A percentile compares a stretch with the other conserved stretches of the same genome.
phyloP scores from a whole-genome alignment of 805 yeast species.

The Debaryomyces tyrocola region DNA sequence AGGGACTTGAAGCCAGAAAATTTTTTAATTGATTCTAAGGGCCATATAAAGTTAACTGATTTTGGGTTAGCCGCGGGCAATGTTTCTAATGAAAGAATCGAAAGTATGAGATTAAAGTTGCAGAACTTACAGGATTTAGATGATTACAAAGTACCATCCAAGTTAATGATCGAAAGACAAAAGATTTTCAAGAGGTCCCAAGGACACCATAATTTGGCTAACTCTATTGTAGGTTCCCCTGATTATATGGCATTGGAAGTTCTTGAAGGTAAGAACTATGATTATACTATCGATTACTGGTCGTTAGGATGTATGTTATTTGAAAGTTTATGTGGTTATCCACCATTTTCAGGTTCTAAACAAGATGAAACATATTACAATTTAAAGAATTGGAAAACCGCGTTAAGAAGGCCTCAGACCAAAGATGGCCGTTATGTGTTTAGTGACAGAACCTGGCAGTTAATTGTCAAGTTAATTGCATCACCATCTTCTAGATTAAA shows the following conservation, averaged over 20 bases:
- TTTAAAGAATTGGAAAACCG: constrained; percentile 87
- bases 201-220: constrained; percentile 82
- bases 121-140: constrained; percentile 68
- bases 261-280: constrained; percentile 88
- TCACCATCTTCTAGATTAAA: constrained; percentile 73
- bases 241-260: constrained; percentile 99
- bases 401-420: constrained; percentile 85
- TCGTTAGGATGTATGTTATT: constrained; percentile 96
- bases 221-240: constrained; percentile 96
- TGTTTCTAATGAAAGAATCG: constrained; percentile 88
- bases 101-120: constrained; percentile 77
- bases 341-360: constrained; percentile 93
- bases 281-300: constrained; percentile 98
- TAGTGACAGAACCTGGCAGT: constrained; percentile 94
- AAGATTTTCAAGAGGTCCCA: constrained; percentile 79
- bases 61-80: constrained; percentile 98
- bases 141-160: constrained; percentile 61
- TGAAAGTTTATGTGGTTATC: constrained; percentile 94
- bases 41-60: constrained; percentile 92
- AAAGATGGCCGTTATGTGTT: constrained; percentile 90
- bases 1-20: constrained; percentile 96
- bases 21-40: constrained; percentile 83
- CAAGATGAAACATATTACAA: constrained; percentile 95
- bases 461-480: constrained; percentile 77
- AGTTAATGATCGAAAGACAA: constrained; percentile 85